A percentile compares a stretch with the other conserved stretches of the same genome.
These are phyloP conservation scores for Cinnamomum chago DNA, from an alignment of 164 flowering plant species.

Conservation along the genomic window DNA sequence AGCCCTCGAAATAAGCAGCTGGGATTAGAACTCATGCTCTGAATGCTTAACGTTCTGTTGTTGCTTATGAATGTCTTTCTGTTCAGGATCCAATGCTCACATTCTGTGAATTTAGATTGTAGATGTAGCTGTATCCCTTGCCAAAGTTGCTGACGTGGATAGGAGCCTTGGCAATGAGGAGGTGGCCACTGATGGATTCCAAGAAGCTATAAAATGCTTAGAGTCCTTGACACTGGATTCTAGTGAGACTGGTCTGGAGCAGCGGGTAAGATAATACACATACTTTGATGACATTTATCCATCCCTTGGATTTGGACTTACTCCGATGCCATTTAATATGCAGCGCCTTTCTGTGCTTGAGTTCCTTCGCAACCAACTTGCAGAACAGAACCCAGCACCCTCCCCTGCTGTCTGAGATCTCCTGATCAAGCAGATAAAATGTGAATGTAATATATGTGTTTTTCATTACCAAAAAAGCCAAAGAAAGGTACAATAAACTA, in stretches of 20 bases:
- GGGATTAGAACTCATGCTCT: neutral
- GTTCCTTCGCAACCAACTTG: slow-evolving; percentile 57
- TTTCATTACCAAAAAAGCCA: neutral
- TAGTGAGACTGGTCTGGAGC: slow-evolving; percentile 54
- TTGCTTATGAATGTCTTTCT: neutral
- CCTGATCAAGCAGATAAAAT: neutral
- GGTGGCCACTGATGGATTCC: slow-evolving; percentile 59
- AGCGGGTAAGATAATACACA: slow-evolving; percentile 42
- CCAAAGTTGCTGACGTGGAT: slow-evolving; percentile 97
- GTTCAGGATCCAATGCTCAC: neutral
- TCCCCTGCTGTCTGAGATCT: slow-evolving; percentile 3
- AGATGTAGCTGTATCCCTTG: slow-evolving; percentile 84
- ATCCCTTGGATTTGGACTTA: neutral
- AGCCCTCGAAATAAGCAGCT: too few species aligned
- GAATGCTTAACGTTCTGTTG: neutral
- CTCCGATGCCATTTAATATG: slow-evolving; percentile 9
- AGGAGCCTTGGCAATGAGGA: slow-evolving; percentile 58
- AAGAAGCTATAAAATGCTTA: slow-evolving; percentile 69
- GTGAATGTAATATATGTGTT: neutral
- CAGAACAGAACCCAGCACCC: slow-evolving; percentile 19
- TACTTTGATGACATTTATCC: neutral
- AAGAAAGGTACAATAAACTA: neutral
- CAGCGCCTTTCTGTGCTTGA: slow-evolving; percentile 76
- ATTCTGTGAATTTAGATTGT: slow-evolving; percentile 37
- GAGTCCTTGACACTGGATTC: slow-evolving; percentile 55